phyloP scores from a whole-genome alignment of 1,139 yeast species.

The Diutina mesorugosa region DNA sequence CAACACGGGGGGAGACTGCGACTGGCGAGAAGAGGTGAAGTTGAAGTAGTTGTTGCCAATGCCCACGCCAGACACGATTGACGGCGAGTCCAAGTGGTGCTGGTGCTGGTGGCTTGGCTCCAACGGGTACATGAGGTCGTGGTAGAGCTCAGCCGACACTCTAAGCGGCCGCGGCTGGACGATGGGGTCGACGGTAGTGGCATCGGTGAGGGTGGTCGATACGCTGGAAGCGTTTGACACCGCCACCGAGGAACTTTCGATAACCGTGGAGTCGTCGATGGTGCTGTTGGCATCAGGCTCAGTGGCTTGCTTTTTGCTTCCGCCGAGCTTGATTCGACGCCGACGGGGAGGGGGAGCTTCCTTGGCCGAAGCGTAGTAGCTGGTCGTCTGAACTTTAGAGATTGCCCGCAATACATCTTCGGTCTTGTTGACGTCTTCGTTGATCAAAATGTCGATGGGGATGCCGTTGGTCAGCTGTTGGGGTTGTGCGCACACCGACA shows the following conservation, averaged over 20 bases:
- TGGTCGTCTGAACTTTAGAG: slow-evolving; percentile 33
- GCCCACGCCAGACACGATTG: slow-evolving; percentile 20
- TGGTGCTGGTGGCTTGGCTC: neutral
- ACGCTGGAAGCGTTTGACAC: neutral
- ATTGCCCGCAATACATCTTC: slow-evolving; percentile 30
- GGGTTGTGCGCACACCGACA: slow-evolving; percentile 5
- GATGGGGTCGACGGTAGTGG: neutral
- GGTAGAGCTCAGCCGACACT: neutral
- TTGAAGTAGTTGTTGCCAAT: slow-evolving; percentile 24
- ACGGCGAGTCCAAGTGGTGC: slow-evolving; percentile 2
- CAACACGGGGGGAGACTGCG: neutral
- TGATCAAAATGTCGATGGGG: slow-evolving; percentile 9
- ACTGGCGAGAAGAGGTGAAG: slow-evolving; percentile 13
- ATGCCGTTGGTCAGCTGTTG: slow-evolving; percentile 5
- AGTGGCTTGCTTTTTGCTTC: slow-evolving; percentile 7
- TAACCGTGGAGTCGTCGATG: neutral
- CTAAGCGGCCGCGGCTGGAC: slow-evolving; percentile 1
- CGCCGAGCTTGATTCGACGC: slow-evolving; percentile 29
- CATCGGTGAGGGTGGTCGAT: neutral
- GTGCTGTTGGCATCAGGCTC: neutral
- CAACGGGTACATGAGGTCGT: neutral
- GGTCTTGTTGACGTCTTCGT: slow-evolving; percentile 17
- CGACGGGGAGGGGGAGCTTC: slow-evolving; percentile 30
- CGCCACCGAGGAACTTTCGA: neutral
- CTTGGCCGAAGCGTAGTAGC: slow-evolving; percentile 17